Evolutionary conservation across 352 stramenopile species (phyloP), one percentile per base, ranked within the genome.

Genomic region (Globisporangium orthogonon): DNA sequence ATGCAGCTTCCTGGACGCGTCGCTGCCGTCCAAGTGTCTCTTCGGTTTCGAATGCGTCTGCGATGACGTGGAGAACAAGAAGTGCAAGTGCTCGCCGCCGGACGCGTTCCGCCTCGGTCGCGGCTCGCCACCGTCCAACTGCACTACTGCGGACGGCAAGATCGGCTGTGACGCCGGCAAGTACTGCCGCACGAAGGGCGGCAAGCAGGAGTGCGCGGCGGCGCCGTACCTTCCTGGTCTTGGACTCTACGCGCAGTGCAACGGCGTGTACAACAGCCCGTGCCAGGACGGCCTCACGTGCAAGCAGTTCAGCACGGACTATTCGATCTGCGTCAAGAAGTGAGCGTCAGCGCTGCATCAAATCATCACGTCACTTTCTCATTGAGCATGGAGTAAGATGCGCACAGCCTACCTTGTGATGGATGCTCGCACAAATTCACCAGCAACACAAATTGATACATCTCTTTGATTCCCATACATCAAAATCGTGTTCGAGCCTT

Each of bases 121-220:
- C 7, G 49, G 39, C 6, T 2, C 14, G 64, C 51, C 2, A 23
- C 50, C 28, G 63, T 69, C 17, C 48, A 63, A 28, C n/a, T 85
- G 74, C 63, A 71, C 61, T n/a, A 77, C 58, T 2, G 69, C 64
- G 9, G 66, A 61, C 37, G 71, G 71, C 17, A 60, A 70, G 30
- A 47, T 55, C 31, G 56, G 56, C 30, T 85, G 74, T 55, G 70
- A 85, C 46, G 50, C 63, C n/a, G 68, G 66, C 65, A 65, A 82
- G 54, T 85, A 85, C 61, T 85, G 74, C 54, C 74, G 72, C 61
- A 80, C 71, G 43, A 82, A 85, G 62, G 59, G 52, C 58, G 54
- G 52, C 59, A 68, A 69, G 54, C 71, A 85, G 37, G 74, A 85
- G 56, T 84, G 74, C 46, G 74, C 70, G 1, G 47, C 54, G 18